Evolutionary conservation across 768 basidiomycete genomes (phyloP), one percentile per base, ranked within the genome.

Genomic region (Serpula lacrymans): DNA sequence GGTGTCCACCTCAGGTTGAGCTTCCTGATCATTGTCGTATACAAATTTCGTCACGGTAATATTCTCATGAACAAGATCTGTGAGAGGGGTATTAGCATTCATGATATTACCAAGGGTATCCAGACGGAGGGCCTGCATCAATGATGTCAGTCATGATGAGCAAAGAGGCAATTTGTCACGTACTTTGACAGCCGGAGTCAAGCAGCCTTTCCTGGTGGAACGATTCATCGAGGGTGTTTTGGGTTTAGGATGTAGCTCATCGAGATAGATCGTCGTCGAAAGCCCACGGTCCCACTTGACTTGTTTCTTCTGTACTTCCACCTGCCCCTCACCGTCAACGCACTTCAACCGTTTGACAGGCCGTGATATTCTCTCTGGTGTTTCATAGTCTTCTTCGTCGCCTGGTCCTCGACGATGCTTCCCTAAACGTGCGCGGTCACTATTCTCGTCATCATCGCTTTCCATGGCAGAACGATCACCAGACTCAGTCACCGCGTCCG

Each of bases 211-310:
- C 56, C 57, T 55, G 16, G 61, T 46, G 30, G 65, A 43, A 21
- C 64, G 59, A 36, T 71, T 67, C 48, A 74, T 74, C 16, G 64
- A 54, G 9, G 67, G 60, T 37, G 59, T 60, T 36, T 67, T 72
- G 10, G 71, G 66, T 37, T 71, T 71, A 23, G 80, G 68, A 49
- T 79, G 68, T 25, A 82, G 67, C 34, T 85, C 78, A 49, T 87
- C 81, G 22, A 88, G 57, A 54, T 71, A 80, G 18, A 82, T 68
- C 5, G 70, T 69, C 9, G 77, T 82, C 32, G 71, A 77, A 47
- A 90, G 63, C 10, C 82, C 82, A 34, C 69, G 69, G 53, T 88
- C 77, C 88, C 88, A 91, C 57, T 85, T 84, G 30, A 91, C 88
- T 40, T 79, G 69, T 54, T 81, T 75, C 53, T 65, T 62, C 34